Percentiles rank a stretch among this genome's conserved stretches.
Conservation (phyloP, 2,329 filamentous ascomycete genomes). For the Aspergillus cejpii region DNA sequence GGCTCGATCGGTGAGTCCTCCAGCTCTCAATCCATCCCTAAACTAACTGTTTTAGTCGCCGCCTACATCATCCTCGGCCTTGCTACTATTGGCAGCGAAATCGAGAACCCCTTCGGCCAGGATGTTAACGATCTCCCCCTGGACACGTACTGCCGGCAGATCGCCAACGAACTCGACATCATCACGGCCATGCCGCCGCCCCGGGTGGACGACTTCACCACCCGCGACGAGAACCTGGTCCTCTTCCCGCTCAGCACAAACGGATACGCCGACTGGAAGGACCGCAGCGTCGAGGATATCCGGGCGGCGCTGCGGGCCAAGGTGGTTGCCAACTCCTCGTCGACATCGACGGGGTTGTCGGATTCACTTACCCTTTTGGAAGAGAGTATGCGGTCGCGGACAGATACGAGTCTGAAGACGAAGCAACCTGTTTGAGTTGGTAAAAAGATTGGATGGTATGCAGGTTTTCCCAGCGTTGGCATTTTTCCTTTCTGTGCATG, state of each 20-base stretch:
- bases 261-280: constrained; percentile 46
- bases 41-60: constrained; percentile 38
- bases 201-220: constrained; percentile 45
- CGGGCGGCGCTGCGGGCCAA: constrained; percentile 37
- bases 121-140: constrained; percentile 78
- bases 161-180: constrained; percentile 67
- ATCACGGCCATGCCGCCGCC: constrained; percentile 56
- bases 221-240: constrained; percentile 33
- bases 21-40: background rate
- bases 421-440: constrained; percentile 18
- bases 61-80: constrained; percentile 80
- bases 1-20: constrained; percentile 52
- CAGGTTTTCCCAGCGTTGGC: constrained; percentile 10
- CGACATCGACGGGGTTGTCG: constrained; percentile 13
- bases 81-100: constrained; percentile 67
- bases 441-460: background rate
- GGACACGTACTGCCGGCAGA: constrained; percentile 68
- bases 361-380: constrained; percentile 19
- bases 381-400: constrained; percentile 5
- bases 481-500: constrained; percentile 18
- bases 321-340: constrained; percentile 21
- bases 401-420: constrained; percentile 4
- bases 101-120: constrained; percentile 77
- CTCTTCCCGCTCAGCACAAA: constrained; percentile 38
- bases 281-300: constrained; percentile 44